Evolutionary conservation across 768 basidiomycete species (phyloP), one percentile per base, ranked within the genome.

Genomic region (Mycena chlorophos): DNA sequence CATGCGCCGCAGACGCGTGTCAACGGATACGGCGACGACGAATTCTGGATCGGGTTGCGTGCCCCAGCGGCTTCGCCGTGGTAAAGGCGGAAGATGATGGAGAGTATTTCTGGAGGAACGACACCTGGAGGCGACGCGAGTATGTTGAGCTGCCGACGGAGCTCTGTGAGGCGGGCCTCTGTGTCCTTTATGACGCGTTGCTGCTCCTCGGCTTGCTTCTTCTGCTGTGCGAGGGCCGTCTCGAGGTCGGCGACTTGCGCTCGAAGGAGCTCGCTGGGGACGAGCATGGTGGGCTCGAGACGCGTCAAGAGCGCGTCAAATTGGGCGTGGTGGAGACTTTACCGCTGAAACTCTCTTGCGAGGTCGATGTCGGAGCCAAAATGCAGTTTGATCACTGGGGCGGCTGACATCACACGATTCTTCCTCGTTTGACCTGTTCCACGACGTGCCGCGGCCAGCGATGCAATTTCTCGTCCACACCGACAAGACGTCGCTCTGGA

Each of bases 401-500:
- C n/a, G n/a, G n/a, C n/a, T n/a, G n/a, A n/a, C n/a, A n/a, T n/a
- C n/a, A n/a, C n/a, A n/a, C n/a, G n/a, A n/a, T n/a, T n/a, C n/a
- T n/a, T n/a, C n/a, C n/a, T n/a, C n/a, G n/a, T n/a, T n/a, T n/a
- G n/a, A n/a, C n/a, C n/a, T n/a, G n/a, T n/a, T n/a, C n/a, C n/a
- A n/a, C n/a, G n/a, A n/a, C n/a, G n/a, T n/a, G n/a, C n/a, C n/a
- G n/a, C n/a, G n/a, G n/a, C 34, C 23, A 19, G 22, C 20, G 12
- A 50, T 67, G 45, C 23, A 46, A 27, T 6, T 46, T n/a, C 50
- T 74, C 37, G 65, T 96, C 2, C 86, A 96, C 73, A 66, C 79
- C 26, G 81, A 76, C 27, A 81, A 91, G 63, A 66, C 73, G 5
- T 90, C 90, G 20, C 68, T 98, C 37, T 80, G 79, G 65, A 50